phyloP scores from a whole-genome alignment of 129 eudicot genomes.

The Flaveria linearis region DNA sequence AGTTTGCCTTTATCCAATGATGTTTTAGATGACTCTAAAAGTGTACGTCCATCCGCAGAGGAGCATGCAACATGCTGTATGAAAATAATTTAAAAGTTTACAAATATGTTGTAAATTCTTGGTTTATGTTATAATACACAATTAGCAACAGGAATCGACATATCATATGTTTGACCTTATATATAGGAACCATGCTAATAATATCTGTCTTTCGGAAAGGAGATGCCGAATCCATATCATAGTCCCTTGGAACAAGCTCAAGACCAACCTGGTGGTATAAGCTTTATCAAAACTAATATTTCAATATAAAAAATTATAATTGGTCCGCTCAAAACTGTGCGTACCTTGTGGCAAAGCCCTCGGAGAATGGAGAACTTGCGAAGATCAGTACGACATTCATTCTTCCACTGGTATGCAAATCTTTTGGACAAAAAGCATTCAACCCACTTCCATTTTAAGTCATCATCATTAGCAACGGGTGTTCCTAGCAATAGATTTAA shows the following conservation, averaged over 20 bases:
- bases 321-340: constrained; percentile 3
- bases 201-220: constrained; percentile 84
- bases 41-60: constrained; percentile 98
- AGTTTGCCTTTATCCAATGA: constrained; percentile 97
- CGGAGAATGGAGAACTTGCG: constrained; percentile 93
- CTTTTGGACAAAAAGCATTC: constrained; percentile 73
- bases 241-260: constrained; percentile 94
- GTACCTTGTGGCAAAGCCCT: constrained; percentile 94
- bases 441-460: constrained; percentile 85
- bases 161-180: constrained; percentile 58
- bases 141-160: constrained; percentile 8
- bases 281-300: constrained; percentile 6
- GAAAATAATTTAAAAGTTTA: constrained; percentile 18
- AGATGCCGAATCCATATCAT: constrained; percentile 76
- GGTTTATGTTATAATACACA: neutral
- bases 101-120: constrained; percentile 11
- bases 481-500: constrained; percentile 77
- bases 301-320: constrained; percentile 2
- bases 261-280: constrained; percentile 73
- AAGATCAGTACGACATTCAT: constrained; percentile 58
- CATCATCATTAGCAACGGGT: constrained; percentile 48
- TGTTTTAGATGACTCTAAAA: constrained; percentile 91
- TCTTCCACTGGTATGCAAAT: constrained; percentile 77
- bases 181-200: constrained; percentile 88
- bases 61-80: constrained; percentile 95